These are phyloP conservation scores for Yamadazyma conglobata DNA, from an alignment of 1,139 yeast genomes.

Conservation along the genomic window DNA sequence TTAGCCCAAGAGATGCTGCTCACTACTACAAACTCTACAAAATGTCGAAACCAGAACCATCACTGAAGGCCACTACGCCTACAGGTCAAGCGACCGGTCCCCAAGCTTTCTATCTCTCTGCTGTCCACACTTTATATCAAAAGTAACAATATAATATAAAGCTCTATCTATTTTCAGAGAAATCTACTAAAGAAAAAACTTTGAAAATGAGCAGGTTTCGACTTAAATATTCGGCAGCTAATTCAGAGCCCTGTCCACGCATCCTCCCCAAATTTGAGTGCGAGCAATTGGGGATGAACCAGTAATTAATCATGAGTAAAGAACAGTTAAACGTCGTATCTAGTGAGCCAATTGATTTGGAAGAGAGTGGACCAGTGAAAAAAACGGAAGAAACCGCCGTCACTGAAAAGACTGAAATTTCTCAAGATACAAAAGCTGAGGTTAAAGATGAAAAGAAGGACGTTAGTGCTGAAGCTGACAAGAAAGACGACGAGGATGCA, in stretches of 20 bases:
- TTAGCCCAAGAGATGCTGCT: too few species aligned
- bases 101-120: slow-evolving; percentile 6
- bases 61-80: neutral
- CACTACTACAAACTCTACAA: too few species aligned
- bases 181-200: slow-evolving; percentile 10
- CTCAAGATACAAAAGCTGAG: slow-evolving; percentile 2
- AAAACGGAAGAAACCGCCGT: neutral
- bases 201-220: too few species aligned
- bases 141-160: slow-evolving; percentile 32
- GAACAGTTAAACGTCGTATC: slow-evolving; percentile 32
- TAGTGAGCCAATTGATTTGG: slow-evolving; percentile 32
- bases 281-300: too few species aligned
- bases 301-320: too few species aligned
- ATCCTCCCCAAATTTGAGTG: too few species aligned
- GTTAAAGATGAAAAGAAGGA: neutral
- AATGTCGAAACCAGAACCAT: slow-evolving; percentile 1
- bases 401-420: slow-evolving; percentile 1
- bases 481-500: slow-evolving; percentile 26
- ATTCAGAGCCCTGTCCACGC: too few species aligned
- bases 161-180: slow-evolving; percentile 62
- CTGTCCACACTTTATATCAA: slow-evolving; percentile 51
- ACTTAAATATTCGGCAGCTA: too few species aligned
- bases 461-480: neutral
- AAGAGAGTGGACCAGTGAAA: slow-evolving; percentile 12
- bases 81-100: neutral